Evolutionary conservation across 1,139 yeast genomes (phyloP).

Genomic region (Debaryomyces psychrophilus): DNA sequence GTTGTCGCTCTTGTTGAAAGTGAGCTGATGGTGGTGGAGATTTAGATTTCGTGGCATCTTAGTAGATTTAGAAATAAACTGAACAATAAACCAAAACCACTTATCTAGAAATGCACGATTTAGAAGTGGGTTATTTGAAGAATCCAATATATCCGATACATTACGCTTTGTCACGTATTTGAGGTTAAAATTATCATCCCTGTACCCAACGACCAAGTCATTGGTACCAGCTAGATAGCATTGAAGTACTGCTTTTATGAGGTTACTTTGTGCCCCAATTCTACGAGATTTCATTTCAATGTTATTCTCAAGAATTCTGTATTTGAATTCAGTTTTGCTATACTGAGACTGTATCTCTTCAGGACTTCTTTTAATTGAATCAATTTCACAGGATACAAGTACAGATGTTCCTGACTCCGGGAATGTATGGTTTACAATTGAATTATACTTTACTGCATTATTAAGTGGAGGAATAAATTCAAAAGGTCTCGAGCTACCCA

Average conservation of each 20-base stretch:
- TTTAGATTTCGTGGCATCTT: neutral
- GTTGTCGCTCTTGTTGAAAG: neutral
- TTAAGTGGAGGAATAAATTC: slow-evolving; percentile 10
- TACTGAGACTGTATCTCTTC: neutral
- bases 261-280: neutral
- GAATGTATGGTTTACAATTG: slow-evolving; percentile 14
- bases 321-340: neutral
- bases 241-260: slow-evolving; percentile 11
- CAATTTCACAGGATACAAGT: slow-evolving; percentile 16
- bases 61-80: slow-evolving; percentile 9
- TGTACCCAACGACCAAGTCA: slow-evolving; percentile 12
- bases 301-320: slow-evolving; percentile 12
- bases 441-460: slow-evolving; percentile 14
- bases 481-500: slow-evolving; percentile 3
- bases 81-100: slow-evolving; percentile 14
- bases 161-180: slow-evolving; percentile 8
- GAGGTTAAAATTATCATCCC: slow-evolving; percentile 11
- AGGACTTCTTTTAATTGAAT: slow-evolving; percentile 11
- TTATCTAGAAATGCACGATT: slow-evolving; percentile 10
- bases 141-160: slow-evolving; percentile 4
- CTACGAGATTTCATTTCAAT: slow-evolving; percentile 13
- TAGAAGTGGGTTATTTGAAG: neutral
- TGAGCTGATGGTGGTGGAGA: neutral
- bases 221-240: slow-evolving; percentile 15
- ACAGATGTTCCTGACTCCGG: slow-evolving; percentile 7